phyloP scores from a whole-genome alignment of 768 basidiomycete species.

The Tulasnella sp. region DNA sequence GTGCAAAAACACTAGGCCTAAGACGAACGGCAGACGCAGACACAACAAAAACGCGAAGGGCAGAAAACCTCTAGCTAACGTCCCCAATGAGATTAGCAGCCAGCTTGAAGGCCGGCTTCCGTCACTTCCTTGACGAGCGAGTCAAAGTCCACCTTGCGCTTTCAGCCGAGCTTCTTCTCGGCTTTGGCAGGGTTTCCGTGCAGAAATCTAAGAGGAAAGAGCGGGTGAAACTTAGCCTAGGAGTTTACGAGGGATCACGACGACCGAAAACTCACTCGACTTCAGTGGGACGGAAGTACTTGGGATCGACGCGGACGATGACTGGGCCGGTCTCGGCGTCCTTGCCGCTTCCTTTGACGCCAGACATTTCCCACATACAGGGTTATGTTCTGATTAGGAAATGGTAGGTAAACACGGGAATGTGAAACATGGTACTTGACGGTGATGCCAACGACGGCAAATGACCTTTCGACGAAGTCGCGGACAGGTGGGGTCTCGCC shows the following conservation, averaged over 20 bases:
- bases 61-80: conserved; percentile 54
- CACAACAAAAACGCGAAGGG: too few relatives aligned
- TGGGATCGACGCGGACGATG: conserved; percentile 76
- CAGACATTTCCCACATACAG: conserved; percentile 65
- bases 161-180: conserved; percentile 83
- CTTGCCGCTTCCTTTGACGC: conserved; percentile 69
- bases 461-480: conserved; percentile 90
- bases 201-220: conserved; percentile 51
- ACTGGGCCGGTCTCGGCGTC: conserved; percentile 59
- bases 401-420: not conserved
- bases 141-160: conserved; percentile 75
- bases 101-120: conserved; percentile 64
- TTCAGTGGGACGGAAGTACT: conserved; percentile 92
- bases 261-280: conserved; percentile 64
- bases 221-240: not conserved
- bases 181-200: conserved; percentile 87
- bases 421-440: conserved; percentile 43
- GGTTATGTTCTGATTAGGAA: not conserved
- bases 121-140: conserved; percentile 90
- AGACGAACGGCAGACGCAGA: not conserved
- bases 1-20: not conserved
- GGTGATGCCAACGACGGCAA: conserved; percentile 55
- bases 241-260: not conserved
- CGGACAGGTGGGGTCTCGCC: conserved; percentile 93
- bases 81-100: conserved; percentile 70